These are phyloP conservation scores for Pseudogymnoascus sp. DNA, from an alignment of 2,329 filamentous ascomycete species.

Conservation along the genomic window DNA sequence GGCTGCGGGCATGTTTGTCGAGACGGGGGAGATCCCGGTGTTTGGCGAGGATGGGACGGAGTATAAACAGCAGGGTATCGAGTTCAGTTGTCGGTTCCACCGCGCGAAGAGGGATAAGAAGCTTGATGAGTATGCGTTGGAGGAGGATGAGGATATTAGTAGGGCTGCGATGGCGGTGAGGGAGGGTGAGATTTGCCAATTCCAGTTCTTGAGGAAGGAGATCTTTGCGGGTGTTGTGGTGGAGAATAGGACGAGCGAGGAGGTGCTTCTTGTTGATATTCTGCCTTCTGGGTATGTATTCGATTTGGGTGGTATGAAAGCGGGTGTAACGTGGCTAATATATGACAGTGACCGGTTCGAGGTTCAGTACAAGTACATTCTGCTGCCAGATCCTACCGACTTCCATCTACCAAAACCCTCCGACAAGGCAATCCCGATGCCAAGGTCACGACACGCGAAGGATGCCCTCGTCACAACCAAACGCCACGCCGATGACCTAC, in stretches of 20 bases:
- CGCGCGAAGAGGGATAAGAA: constrained; percentile 78
- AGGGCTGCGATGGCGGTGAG: constrained; percentile 61
- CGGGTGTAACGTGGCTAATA: constrained; percentile 33
- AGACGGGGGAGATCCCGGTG: constrained; percentile 76
- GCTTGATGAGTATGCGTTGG: constrained; percentile 58
- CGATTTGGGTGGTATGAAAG: not conserved
- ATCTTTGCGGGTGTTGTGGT: constrained; percentile 86
- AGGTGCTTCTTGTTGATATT: constrained; percentile 70
- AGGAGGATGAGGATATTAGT: constrained; percentile 60
- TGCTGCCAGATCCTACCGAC: constrained; percentile 63
- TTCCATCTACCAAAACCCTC: constrained; percentile 69
- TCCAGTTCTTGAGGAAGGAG: constrained; percentile 75
- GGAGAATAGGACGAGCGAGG: constrained; percentile 71
- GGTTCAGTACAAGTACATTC: constrained; percentile 76
- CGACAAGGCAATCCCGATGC: constrained; percentile 62
- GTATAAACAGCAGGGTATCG: constrained; percentile 84
- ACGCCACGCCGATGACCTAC: constrained; percentile 51
- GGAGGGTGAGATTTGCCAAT: constrained; percentile 71
- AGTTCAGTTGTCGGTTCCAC: constrained; percentile 93
- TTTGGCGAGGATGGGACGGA: constrained; percentile 86
- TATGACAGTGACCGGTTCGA: constrained; percentile 60
- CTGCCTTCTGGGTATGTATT: constrained; percentile 70
- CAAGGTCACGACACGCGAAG: constrained; percentile 52
- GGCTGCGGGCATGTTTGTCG: constrained; percentile 83
- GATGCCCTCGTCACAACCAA: constrained; percentile 60